Base-by-base conservation (phyloP, 2,329 filamentous ascomycete genomes). In the Verticillium longisporum region DNA sequence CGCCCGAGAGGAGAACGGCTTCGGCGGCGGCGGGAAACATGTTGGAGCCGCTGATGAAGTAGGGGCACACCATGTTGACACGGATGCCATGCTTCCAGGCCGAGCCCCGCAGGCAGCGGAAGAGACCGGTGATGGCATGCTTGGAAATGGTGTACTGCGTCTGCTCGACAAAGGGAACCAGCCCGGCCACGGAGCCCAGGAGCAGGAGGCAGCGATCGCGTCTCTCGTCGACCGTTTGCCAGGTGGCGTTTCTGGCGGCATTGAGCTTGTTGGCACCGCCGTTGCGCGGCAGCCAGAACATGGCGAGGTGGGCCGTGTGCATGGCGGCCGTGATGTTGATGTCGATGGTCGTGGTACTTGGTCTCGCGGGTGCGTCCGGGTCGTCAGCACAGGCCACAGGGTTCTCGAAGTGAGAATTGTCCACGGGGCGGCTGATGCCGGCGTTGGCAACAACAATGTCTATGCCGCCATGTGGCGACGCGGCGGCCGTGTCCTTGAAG, bases 391-490 rank as follows among this genome's bases (percentile, higher is more conserved):
- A 72, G 61, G 76, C 72, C 31, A 63, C 65, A 0, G 83, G 83
- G 55, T 70, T 66, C 69, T 85, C 83, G 63, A 88, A 81, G 5
- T 64, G 66, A 33, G 70, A 67, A 1, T 69, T 66, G 21, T 68
- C 65, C 55, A 61, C 61, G n/a, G 66, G 62, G 36, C 71, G 62
- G 60, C 79, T 76, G 65, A 89, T 82, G 56, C 88, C 88, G 0
- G 88, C 88, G 68, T 88, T 89, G 63, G 87, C 85, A 55, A 89
- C 84, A 4, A 89, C 86, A 21, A 80, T 76, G 71, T 89, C 85
- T 64, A 89, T 80, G 13, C 80, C 79, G 15, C 80, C 78, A 58
- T 81, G 77, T 0, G 79, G 78, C 62, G 83, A 86, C 60, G 83
- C 73, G 59, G 75, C 74, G 41, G 78, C 75, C 3, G 86, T 86